Conservation (phyloP, 305 asterid species). For the Rubia balearica region DNA sequence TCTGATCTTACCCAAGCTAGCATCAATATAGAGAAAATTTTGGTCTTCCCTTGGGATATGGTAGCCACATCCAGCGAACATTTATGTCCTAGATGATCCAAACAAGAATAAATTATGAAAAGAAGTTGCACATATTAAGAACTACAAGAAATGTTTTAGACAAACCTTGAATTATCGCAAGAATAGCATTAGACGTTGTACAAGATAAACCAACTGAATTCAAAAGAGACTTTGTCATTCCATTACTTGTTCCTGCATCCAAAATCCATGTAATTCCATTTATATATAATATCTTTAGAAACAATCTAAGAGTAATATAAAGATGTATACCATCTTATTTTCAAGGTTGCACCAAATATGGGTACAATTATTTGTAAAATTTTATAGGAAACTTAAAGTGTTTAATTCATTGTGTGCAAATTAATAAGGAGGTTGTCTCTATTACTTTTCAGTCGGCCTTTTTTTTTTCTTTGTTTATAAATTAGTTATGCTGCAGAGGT, state of each 20-base stretch:
- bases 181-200: slow-evolving; percentile 64
- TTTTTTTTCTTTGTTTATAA: background rate
- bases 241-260: slow-evolving; percentile 84
- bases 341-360: background rate
- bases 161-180: slow-evolving; percentile 68
- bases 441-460: background rate
- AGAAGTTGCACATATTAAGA: background rate
- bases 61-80: slow-evolving; percentile 80
- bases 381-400: background rate
- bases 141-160: background rate
- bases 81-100: slow-evolving; percentile 55
- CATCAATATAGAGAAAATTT: too few species aligned
- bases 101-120: background rate
- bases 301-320: background rate
- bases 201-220: slow-evolving; percentile 80
- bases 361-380: background rate
- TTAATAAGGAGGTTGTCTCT: background rate
- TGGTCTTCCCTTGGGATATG: slow-evolving; percentile 47
- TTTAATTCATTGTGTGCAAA: background rate
- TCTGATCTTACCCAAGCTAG: too few species aligned
- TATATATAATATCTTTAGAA: background rate
- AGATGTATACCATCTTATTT: background rate
- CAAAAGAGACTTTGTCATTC: slow-evolving; percentile 85
- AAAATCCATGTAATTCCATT: background rate
- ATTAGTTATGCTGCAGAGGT: background rate